These are phyloP conservation scores for Coemansia sp. DNA, from an alignment of 192 early-diverging fungal species.

Conservation along the genomic window DNA sequence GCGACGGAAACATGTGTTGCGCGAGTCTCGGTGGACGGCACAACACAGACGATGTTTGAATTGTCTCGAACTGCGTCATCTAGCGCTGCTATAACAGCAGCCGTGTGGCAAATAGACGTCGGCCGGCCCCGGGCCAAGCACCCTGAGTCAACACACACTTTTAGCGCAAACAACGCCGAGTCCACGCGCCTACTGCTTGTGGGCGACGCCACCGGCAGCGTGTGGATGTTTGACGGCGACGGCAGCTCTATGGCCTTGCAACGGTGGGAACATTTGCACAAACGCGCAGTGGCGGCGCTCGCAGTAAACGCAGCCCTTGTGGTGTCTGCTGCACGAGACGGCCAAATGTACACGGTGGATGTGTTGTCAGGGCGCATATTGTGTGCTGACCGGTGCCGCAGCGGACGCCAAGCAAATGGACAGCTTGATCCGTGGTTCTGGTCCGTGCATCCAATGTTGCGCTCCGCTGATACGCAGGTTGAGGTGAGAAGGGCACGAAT, in stretches of 20 bases:
- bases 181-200: slow-evolving; percentile 24
- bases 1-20: slow-evolving; percentile 22
- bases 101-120: slow-evolving; percentile 8
- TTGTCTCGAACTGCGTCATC: background rate
- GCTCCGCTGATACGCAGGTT: slow-evolving; percentile 1
- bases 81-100: slow-evolving; percentile 13
- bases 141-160: background rate
- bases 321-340: slow-evolving; percentile 37
- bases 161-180: background rate
- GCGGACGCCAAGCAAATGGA: slow-evolving; percentile 10
- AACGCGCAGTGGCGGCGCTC: slow-evolving; percentile 27
- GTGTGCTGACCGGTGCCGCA: slow-evolving; percentile 16
- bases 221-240: slow-evolving; percentile 32
- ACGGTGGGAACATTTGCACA: slow-evolving; percentile 30
- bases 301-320: slow-evolving; percentile 18
- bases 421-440: slow-evolving; percentile 31
- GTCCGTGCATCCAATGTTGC: slow-evolving; percentile 29
- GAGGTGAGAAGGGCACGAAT: slow-evolving; percentile 18
- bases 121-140: background rate
- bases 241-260: background rate
- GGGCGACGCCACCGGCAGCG: slow-evolving; percentile 32
- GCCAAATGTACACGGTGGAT: slow-evolving; percentile 25
- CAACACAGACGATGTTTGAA: background rate
- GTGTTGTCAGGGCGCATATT: slow-evolving; percentile 18
- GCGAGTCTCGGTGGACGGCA: slow-evolving; percentile 23